Conservation (phyloP, 306 rosid species). For the Hippophae rhamnoides region DNA sequence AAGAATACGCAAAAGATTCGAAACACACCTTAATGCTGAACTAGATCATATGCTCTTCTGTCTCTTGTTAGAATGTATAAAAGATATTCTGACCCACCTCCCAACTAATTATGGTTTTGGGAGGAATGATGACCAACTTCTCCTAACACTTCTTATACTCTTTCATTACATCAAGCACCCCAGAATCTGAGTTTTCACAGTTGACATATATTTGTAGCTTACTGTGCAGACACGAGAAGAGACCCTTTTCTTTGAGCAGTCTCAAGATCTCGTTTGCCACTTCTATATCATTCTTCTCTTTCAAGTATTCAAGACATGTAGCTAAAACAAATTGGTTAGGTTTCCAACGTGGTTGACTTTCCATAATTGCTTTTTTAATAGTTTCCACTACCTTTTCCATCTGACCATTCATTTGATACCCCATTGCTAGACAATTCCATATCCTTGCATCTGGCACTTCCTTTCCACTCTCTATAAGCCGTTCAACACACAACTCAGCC, state of each 20-base stretch:
- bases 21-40: too few relatives aligned
- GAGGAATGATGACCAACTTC: too few relatives aligned
- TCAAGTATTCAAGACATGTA: slow-evolving; percentile 45
- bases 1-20: too few relatives aligned
- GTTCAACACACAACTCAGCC: slow-evolving; percentile 37
- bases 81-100: too few relatives aligned
- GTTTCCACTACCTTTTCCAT: slow-evolving; percentile 51
- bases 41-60: too few relatives aligned
- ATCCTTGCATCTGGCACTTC: slow-evolving; percentile 22
- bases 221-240: slow-evolving; percentile 20
- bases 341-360: slow-evolving; percentile 22
- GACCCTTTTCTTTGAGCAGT: slow-evolving; percentile 19
- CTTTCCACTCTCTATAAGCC: slow-evolving; percentile 43
- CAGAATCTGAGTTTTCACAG: slow-evolving; percentile 17
- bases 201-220: slow-evolving; percentile 25
- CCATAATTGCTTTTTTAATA: slow-evolving; percentile 34
- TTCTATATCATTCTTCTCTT: slow-evolving; percentile 42
- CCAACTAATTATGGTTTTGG: too few relatives aligned
- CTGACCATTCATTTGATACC: slow-evolving; percentile 32
- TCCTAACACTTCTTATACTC: background rate
- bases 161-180: slow-evolving; percentile 21
- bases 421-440: slow-evolving; percentile 41
- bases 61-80: too few relatives aligned
- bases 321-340: slow-evolving; percentile 21
- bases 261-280: slow-evolving; percentile 35